Conservation (phyloP, 1,284 basidiomycete genomes). For the Pulveroboletus ridleyi region DNA sequence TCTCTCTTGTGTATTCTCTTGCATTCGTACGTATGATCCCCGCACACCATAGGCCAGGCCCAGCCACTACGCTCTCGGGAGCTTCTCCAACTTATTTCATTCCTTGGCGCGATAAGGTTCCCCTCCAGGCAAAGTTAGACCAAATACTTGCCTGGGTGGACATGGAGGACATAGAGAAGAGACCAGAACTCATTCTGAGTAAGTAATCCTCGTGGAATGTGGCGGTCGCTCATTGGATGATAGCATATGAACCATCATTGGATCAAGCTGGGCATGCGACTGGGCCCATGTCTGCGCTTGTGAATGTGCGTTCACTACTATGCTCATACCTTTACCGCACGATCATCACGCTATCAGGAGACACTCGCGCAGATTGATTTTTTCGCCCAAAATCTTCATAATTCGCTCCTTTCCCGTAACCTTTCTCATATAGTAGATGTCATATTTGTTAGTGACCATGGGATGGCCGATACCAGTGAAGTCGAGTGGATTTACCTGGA, state of each 20-base stretch:
- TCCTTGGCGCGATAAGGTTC: slow-evolving; percentile 68
- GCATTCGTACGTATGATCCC: slow-evolving; percentile 1
- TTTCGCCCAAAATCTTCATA: slow-evolving; percentile 77
- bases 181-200: slow-evolving; percentile 86
- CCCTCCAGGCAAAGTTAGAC: slow-evolving; percentile 71
- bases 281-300: slow-evolving; percentile 76
- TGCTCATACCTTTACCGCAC: not conserved
- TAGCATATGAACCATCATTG: slow-evolving; percentile 79
- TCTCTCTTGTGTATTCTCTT: slow-evolving; percentile 17
- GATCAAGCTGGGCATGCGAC: slow-evolving; percentile 84
- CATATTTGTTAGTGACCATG: slow-evolving; percentile 92
- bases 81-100: slow-evolving; percentile 76
- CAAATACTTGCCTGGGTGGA: slow-evolving; percentile 84
- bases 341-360: slow-evolving; percentile 45
- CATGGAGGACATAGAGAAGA: slow-evolving; percentile 60
- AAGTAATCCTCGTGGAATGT: slow-evolving; percentile 27
- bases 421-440: slow-evolving; percentile 86
- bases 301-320: slow-evolving; percentile 59
- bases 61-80: slow-evolving; percentile 71
- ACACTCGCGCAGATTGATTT: slow-evolving; percentile 75
- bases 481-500: slow-evolving; percentile 83
- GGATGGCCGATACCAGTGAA: slow-evolving; percentile 88
- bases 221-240: slow-evolving; percentile 11
- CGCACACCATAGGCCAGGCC: slow-evolving; percentile 71
- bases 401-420: slow-evolving; percentile 71